Conservation (phyloP, 2,329 filamentous ascomycete genomes). For the Pestalotiopsis sp. region DNA sequence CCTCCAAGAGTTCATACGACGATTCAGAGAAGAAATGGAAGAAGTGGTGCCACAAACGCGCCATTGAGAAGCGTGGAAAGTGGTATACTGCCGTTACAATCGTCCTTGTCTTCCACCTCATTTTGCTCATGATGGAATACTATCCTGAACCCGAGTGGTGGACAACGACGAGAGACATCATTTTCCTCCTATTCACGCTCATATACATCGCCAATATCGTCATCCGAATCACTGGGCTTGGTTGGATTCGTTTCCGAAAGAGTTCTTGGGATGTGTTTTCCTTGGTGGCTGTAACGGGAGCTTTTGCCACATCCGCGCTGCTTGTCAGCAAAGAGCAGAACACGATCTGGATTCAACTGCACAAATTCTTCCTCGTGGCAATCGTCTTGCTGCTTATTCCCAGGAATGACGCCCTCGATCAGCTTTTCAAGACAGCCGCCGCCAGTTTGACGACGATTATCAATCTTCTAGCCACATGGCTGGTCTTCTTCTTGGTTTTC, state of each 20-base stretch:
- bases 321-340: slow-evolving; percentile 63
- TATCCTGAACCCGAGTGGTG: slow-evolving; percentile 74
- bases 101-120: slow-evolving; percentile 79
- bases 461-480: slow-evolving; percentile 94
- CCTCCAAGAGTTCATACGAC: slow-evolving; percentile 86
- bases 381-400: slow-evolving; percentile 91
- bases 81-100: slow-evolving; percentile 87
- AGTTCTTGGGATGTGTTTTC: slow-evolving; percentile 97
- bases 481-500: slow-evolving; percentile 94
- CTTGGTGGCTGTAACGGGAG: slow-evolving; percentile 75
- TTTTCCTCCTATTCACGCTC: slow-evolving; percentile 82
- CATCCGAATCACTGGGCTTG: slow-evolving; percentile 84
- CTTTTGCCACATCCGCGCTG: slow-evolving; percentile 81
- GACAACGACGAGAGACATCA: slow-evolving; percentile 69
- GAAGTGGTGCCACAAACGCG: slow-evolving; percentile 92
- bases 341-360: slow-evolving; percentile 74
- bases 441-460: slow-evolving; percentile 89
- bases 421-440: slow-evolving; percentile 97
- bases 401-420: slow-evolving; percentile 93
- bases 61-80: slow-evolving; percentile 88
- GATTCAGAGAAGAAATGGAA: slow-evolving; percentile 79
- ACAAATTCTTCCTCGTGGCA: slow-evolving; percentile 93
- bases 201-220: slow-evolving; percentile 82
- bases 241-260: slow-evolving; percentile 87
- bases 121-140: slow-evolving; percentile 84